Evolutionary conservation across 352 stramenopile genomes (phyloP).

Genomic region (Globisporangium megalacanthum): DNA sequence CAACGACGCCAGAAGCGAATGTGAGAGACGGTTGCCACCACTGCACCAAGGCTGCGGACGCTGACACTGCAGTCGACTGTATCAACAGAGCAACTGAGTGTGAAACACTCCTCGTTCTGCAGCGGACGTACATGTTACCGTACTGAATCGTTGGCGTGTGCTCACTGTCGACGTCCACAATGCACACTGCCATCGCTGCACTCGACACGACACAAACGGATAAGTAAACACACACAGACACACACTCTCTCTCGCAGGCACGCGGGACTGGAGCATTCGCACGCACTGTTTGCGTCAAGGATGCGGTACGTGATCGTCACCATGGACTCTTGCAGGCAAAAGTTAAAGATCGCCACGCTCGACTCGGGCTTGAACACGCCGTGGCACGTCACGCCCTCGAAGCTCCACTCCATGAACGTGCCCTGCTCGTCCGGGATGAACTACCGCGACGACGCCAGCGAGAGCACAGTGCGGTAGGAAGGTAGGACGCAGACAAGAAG

Average conservation of each 20-base stretch:
- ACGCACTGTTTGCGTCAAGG: slow-evolving; percentile 71
- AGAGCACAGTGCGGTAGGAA: too few species aligned
- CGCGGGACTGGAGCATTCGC: too few species aligned
- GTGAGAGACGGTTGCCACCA: too few species aligned
- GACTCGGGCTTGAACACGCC: slow-evolving; percentile 76
- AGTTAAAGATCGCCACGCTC: slow-evolving; percentile 81
- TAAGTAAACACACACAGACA: neutral
- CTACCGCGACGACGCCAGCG: slow-evolving; percentile 17
- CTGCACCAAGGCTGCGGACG: too few species aligned
- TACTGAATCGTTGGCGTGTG: slow-evolving; percentile 79
- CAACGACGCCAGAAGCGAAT: too few species aligned
- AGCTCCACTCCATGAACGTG: slow-evolving; percentile 85
- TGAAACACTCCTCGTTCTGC: too few species aligned
- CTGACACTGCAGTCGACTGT: too few species aligned
- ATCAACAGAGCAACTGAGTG: too few species aligned
- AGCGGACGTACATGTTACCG: slow-evolving; percentile 64
- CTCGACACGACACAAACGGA: neutral
- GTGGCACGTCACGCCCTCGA: slow-evolving; percentile 79
- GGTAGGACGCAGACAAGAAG: too few species aligned
- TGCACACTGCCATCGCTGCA: slow-evolving; percentile 78
- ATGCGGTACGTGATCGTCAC: slow-evolving; percentile 83
- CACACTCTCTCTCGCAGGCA: too few species aligned
- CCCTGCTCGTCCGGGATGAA: slow-evolving; percentile 76
- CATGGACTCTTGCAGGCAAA: slow-evolving; percentile 77
- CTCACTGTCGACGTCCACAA: slow-evolving; percentile 80